phyloP scores from a whole-genome alignment of 2,329 filamentous ascomycete genomes.

The Drechslerella dactyloides region DNA sequence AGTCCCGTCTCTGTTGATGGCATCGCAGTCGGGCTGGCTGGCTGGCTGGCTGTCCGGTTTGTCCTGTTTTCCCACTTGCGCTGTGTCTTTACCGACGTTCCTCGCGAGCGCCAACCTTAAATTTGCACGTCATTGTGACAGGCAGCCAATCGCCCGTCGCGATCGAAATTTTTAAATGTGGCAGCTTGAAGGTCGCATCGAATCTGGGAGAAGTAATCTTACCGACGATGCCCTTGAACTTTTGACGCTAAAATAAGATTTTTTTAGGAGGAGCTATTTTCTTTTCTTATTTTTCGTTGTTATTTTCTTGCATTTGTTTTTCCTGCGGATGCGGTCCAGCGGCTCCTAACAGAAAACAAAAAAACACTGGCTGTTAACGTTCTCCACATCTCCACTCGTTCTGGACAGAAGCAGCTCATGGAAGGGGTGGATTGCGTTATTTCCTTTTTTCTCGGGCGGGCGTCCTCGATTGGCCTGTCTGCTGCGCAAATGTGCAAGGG shows the following conservation, averaged over 20 bases:
- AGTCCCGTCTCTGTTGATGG: too few species aligned
- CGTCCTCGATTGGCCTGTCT: neutral
- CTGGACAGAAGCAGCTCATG: constrained; percentile 30
- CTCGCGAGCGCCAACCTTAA: neutral
- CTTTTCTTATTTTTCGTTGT: neutral
- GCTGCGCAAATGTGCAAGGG: constrained; percentile 15
- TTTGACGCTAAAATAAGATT: neutral
- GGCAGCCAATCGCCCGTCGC: neutral
- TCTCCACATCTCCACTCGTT: constrained; percentile 45
- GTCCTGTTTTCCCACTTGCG: neutral
- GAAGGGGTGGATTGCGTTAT: constrained; percentile 47
- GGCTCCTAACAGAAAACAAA: constrained; percentile 26
- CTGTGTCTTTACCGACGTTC: neutral
- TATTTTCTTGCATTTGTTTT: neutral
- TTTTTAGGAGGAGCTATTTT: neutral
- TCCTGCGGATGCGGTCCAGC: constrained; percentile 14
- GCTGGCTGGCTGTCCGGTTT: neutral
- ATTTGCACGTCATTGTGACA: neutral
- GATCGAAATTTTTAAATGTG: neutral
- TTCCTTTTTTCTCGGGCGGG: constrained; percentile 42
- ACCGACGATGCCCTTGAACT: neutral
- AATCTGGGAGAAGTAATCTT: neutral
- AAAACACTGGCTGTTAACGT: constrained; percentile 5
- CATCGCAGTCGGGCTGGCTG: constrained; percentile 7
- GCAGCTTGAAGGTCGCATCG: neutral